These are phyloP conservation scores for Mortierella sp. DNA, from an alignment of 371 early-diverging fungal species.

Conservation along the genomic window DNA sequence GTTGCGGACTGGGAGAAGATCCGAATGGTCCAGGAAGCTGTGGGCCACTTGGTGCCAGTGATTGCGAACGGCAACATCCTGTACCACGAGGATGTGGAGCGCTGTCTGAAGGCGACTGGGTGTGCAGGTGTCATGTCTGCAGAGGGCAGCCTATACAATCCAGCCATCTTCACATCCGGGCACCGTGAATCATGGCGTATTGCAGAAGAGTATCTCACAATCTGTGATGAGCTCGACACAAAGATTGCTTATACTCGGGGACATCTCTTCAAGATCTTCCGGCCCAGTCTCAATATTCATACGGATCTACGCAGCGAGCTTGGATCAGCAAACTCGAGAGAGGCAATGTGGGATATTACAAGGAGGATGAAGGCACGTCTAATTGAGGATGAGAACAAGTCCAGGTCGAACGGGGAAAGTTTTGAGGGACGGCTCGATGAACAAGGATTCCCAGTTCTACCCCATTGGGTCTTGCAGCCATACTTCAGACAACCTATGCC, in stretches of 20 bases:
- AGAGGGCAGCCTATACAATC: constrained; percentile 94
- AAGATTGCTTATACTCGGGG: constrained; percentile 76
- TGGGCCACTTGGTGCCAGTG: constrained; percentile 86
- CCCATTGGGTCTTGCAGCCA: constrained; percentile 82
- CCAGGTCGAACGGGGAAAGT: constrained; percentile 25
- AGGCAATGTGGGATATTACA: constrained; percentile 71
- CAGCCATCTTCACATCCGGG: constrained; percentile 80
- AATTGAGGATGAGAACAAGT: constrained; percentile 55
- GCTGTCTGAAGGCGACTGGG: constrained; percentile 89
- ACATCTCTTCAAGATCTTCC: constrained; percentile 94
- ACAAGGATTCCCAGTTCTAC: constrained; percentile 72
- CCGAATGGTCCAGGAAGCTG: constrained; percentile 84
- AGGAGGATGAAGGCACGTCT: constrained; percentile 71
- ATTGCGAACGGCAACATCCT: constrained; percentile 98
- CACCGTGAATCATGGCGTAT: constrained; percentile 78
- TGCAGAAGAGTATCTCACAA: constrained; percentile 89
- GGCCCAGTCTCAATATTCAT: constrained; percentile 77
- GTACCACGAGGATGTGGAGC: constrained; percentile 87
- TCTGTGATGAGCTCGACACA: constrained; percentile 74
- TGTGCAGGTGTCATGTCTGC: constrained; percentile 98
- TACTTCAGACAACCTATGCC: constrained; percentile 73
- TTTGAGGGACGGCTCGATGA: constrained; percentile 61
- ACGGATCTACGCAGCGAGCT: constrained; percentile 83
- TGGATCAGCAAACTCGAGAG: constrained; percentile 69
- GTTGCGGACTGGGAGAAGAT: constrained; percentile 99